Evolutionary conservation across 345 rosid genomes (phyloP), one percentile per base, ranked within the genome.

Genomic region (Aegle marmelos): DNA sequence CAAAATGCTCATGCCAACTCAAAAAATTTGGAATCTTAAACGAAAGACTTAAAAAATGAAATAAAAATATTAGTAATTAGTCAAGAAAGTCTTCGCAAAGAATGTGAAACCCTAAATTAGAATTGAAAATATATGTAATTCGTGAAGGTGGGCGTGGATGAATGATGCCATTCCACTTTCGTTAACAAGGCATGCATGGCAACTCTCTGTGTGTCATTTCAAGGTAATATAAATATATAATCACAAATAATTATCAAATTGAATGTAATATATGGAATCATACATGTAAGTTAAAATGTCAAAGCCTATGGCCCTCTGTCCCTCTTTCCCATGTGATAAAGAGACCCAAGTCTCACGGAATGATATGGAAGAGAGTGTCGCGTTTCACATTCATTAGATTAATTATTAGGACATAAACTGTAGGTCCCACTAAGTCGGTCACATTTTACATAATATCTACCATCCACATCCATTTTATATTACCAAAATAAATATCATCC

Each of bases 301-400:
- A 28, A 28, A 36, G 36, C 7, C 16, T 16, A 45, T 16, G 57
- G 48, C 34, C 24, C 74, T 7, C 19, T 57, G 33, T 37, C 34
- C 41, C 58, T 59, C 34, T 22, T 22, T 22, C 25, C 72, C 72
- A 76, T 65, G 78, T 65, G 72, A 76, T 50, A 27, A 57, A 56
- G 77, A 28, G 77, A 56, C 59, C 58, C 1, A 56, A 58, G 67
- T 79, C 68, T 37, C 68, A 39, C 67, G 73, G 67, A 56, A 65
- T 64, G 41, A 69, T 45, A 30, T 14, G 36, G 19, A 28, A 14
- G 66, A 30, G 19, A 13, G 66, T 5, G 21, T 7, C 60, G 22
- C 27, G 0, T 19, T 57, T 57, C 27, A 57, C 25, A 21, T 57
- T n/a, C 25, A 0, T 6, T 57, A 6, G 60, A 57, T 21, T 57